Conservation (phyloP, 2,329 filamentous ascomycete genomes). For the Microdochium nivale region DNA sequence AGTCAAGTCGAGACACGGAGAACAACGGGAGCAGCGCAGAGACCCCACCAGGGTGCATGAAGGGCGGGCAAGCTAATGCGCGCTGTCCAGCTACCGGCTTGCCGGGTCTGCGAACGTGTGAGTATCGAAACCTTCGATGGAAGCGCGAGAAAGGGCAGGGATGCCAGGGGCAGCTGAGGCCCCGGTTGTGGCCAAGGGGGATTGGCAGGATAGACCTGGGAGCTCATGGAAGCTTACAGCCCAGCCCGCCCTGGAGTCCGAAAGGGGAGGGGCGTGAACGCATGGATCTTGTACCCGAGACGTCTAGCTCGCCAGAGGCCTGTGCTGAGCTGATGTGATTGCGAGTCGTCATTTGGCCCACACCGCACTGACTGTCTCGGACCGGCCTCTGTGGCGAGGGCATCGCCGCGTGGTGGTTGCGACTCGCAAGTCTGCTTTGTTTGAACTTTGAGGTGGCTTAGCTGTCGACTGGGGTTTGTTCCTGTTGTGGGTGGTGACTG, state of each 20-base stretch:
- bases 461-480: too few species aligned
- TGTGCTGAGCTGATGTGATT: background rate
- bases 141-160: background rate
- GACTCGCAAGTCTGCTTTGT: too few species aligned
- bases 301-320: background rate
- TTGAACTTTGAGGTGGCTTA: too few species aligned
- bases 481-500: too few species aligned
- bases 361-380: background rate
- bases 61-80: background rate
- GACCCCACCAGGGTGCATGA: background rate
- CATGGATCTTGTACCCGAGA: background rate
- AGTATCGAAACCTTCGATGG: background rate
- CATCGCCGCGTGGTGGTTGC: too few species aligned
- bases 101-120: background rate
- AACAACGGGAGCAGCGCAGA: background rate
- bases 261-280: background rate
- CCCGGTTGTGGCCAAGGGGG: background rate
- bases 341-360: background rate
- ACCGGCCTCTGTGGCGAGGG: too few species aligned
- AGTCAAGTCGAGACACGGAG: too few species aligned
- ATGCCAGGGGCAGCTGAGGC: background rate
- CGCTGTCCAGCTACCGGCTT: background rate
- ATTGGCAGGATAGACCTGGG: background rate
- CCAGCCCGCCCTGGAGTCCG: background rate
- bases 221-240: background rate